These are phyloP conservation scores for Periconia sp. DNA, from an alignment of 2,329 filamentous ascomycete genomes.

Conservation along the genomic window DNA sequence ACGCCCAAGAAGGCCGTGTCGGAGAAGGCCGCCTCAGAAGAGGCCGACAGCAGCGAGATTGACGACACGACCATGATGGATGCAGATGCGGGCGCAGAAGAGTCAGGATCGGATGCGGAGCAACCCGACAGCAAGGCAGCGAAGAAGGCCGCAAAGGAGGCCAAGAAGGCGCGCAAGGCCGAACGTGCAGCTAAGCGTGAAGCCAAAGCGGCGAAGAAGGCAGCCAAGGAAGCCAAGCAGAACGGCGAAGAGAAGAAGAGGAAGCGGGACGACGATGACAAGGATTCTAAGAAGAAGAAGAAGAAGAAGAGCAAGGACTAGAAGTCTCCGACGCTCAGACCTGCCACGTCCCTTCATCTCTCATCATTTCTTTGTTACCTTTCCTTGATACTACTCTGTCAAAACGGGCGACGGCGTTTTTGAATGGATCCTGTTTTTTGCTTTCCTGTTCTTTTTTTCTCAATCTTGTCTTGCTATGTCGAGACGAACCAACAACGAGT, in stretches of 20 bases:
- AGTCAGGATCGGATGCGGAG: slow-evolving; percentile 39
- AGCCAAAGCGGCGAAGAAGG: slow-evolving; percentile 56
- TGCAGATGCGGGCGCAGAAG: slow-evolving; percentile 39
- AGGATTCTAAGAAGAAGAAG: slow-evolving; percentile 68
- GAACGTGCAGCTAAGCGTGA: slow-evolving; percentile 42
- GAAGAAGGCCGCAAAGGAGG: slow-evolving; percentile 46
- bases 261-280: slow-evolving; percentile 52
- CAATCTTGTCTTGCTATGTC: slow-evolving; percentile 6
- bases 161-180: slow-evolving; percentile 48
- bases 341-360: too few species aligned
- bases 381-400: background rate
- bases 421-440: background rate
- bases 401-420: slow-evolving; percentile 11
- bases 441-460: background rate
- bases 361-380: background rate
- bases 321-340: slow-evolving; percentile 4
- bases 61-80: slow-evolving; percentile 44
- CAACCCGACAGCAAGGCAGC: slow-evolving; percentile 39
- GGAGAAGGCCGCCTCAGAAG: slow-evolving; percentile 54
- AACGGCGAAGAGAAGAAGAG: slow-evolving; percentile 59
- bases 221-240: slow-evolving; percentile 54
- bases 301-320: slow-evolving; percentile 59
- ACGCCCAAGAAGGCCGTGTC: slow-evolving; percentile 50
- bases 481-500: slow-evolving; percentile 2
- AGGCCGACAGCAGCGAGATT: slow-evolving; percentile 47